These are phyloP conservation scores for Parachlorella kessleri DNA, from an alignment of 139 green algal genomes.

Conservation along the genomic window DNA sequence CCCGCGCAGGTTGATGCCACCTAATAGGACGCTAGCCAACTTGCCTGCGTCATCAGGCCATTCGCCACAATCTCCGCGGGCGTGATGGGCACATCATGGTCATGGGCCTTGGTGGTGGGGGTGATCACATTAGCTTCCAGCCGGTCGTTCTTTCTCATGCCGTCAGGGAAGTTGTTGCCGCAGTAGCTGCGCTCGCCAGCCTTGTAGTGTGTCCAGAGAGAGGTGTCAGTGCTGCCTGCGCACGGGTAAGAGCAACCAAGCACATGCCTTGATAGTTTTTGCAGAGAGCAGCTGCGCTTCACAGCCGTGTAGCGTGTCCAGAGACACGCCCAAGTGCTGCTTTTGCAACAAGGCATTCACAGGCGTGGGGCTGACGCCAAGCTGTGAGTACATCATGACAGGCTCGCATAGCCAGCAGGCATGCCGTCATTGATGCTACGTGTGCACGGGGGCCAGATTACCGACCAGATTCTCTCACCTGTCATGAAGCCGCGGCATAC, in stretches of 20 bases:
- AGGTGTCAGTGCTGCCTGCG: slow-evolving; percentile 93
- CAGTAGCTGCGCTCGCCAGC: slow-evolving; percentile 90
- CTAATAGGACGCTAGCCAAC: too few species aligned
- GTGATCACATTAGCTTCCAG: slow-evolving; percentile 66
- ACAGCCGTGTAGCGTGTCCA: slow-evolving; percentile 97
- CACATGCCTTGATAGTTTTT: too few species aligned
- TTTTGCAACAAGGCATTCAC: too few species aligned
- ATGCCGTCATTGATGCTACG: too few species aligned
- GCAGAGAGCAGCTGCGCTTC: slow-evolving; percentile 90
- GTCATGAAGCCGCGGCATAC: slow-evolving; percentile 97
- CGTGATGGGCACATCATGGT: slow-evolving; percentile 92
- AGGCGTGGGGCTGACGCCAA: too few species aligned
- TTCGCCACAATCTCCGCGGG: slow-evolving; percentile 67
- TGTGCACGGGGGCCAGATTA: too few species aligned
- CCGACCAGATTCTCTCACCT: slow-evolving; percentile 54
- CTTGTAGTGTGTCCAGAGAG: slow-evolving; percentile 98
- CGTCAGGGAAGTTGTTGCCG: slow-evolving; percentile 94
- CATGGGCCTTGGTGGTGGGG: slow-evolving; percentile 94
- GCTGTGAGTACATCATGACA: too few species aligned
- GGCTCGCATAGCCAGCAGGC: too few species aligned
- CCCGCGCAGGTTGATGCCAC: too few species aligned
- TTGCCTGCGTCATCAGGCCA: slow-evolving; percentile 24
- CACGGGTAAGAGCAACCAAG: too few species aligned
- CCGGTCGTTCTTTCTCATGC: slow-evolving; percentile 93
- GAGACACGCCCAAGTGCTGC: slow-evolving; percentile 94